phyloP scores from a whole-genome alignment of 2,329 filamentous ascomycete species.

The Penicillium occitanis region DNA sequence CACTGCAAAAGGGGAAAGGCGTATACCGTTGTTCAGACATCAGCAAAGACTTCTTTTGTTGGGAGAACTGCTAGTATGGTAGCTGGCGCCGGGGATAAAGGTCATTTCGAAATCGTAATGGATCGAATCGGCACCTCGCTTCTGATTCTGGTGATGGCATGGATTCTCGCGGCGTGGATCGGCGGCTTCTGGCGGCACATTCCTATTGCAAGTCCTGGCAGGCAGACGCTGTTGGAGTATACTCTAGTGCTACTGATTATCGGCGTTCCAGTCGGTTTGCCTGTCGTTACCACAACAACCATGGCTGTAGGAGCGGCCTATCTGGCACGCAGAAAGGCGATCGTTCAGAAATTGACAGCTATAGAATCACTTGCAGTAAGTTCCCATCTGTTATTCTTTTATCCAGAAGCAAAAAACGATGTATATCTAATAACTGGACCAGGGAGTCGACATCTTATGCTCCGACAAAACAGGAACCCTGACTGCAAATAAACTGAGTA shows the following conservation, averaged over 20 bases:
- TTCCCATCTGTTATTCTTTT: conserved; percentile 9
- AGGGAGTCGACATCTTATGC: conserved; percentile 72
- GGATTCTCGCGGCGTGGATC: conserved; percentile 72
- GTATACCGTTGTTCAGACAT: conserved; percentile 66
- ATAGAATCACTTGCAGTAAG: conserved; percentile 69
- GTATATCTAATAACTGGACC: neutral
- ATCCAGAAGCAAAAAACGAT: neutral
- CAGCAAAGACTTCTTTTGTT: conserved; percentile 71
- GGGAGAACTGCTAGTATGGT: conserved; percentile 72
- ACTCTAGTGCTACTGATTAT: conserved; percentile 71
- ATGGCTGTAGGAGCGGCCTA: conserved; percentile 76
- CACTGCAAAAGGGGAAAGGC: conserved; percentile 79
- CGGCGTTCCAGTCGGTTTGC: conserved; percentile 77
- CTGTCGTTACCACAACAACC: conserved; percentile 75
- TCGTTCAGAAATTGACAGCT: conserved; percentile 76
- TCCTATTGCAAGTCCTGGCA: conserved; percentile 55
- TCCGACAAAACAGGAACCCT: conserved; percentile 81
- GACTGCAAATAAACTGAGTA: conserved; percentile 62
- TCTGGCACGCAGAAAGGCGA: conserved; percentile 73
- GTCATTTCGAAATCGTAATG: conserved; percentile 81
- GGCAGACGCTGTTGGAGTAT: conserved; percentile 67
- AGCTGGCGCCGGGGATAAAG: conserved; percentile 70
- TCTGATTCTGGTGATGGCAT: conserved; percentile 73
- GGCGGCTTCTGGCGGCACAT: conserved; percentile 75
- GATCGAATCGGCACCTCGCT: conserved; percentile 73